Conservation (phyloP, 2,329 filamentous ascomycete species). For the Fulvia fulva region DNA sequence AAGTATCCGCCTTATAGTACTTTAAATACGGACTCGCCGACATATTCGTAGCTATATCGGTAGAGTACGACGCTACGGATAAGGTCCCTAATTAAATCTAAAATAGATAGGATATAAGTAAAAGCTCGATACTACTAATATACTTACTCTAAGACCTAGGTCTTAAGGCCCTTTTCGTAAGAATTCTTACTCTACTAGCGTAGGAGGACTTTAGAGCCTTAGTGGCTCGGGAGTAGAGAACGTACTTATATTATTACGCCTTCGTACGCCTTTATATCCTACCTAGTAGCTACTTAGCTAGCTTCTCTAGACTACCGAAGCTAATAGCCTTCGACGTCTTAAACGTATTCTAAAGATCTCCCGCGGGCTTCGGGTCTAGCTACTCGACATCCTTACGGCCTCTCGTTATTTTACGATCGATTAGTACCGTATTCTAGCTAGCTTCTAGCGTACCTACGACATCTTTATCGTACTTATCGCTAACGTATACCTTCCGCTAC, state of each 20-base stretch:
- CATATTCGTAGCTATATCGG: background rate
- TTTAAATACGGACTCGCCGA: conserved; percentile 21
- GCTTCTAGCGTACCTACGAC: conserved; percentile 45
- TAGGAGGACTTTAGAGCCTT: too few relatives aligned
- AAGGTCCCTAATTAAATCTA: conserved; percentile 78
- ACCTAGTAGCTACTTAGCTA: conserved; percentile 24
- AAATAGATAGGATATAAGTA: conserved; percentile 83
- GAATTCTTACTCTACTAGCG: too few relatives aligned
- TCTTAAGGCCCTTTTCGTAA: conserved; percentile 1
- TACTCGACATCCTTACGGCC: conserved; percentile 16
- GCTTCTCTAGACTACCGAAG: conserved; percentile 22
- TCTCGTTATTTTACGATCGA: conserved; percentile 35
- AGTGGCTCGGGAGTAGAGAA: too few relatives aligned
- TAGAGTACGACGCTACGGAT: conserved; percentile 50
- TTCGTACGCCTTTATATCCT: background rate
- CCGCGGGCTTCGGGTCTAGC: conserved; percentile 18
- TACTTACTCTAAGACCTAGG: conserved; percentile 55
- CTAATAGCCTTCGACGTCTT: conserved; percentile 20
- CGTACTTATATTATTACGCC: too few relatives aligned
- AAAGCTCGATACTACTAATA: conserved; percentile 60
- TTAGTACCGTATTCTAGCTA: conserved; percentile 46
- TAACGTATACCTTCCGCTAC: conserved; percentile 49
- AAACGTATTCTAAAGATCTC: conserved; percentile 17
- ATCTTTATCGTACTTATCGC: conserved; percentile 53
- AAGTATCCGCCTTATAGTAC: conserved; percentile 20